Evolutionary conservation across 352 stramenopile genomes (phyloP).

Genomic region (Pythium guiyangense): DNA sequence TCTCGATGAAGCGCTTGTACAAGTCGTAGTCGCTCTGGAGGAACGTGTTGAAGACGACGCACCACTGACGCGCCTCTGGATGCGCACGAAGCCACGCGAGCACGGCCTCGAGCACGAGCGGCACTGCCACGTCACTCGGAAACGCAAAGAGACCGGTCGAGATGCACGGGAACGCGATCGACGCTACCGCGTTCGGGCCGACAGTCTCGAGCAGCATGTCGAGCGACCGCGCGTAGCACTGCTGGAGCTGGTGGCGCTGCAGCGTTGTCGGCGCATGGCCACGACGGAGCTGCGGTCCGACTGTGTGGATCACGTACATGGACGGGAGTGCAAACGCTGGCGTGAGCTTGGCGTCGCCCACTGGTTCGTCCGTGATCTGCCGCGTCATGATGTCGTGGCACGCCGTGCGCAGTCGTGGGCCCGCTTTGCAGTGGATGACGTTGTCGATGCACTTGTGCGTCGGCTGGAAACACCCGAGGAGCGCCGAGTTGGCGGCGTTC

Average conservation of each 20-base stretch:
- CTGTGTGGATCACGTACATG: constrained; percentile 54
- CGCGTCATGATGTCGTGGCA: constrained; percentile 45
- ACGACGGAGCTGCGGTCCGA: constrained; percentile 46
- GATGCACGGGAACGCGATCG: constrained; percentile 61
- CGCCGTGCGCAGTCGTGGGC: constrained; percentile 44
- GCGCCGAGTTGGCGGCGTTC: constrained; percentile 57
- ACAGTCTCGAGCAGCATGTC: constrained; percentile 38
- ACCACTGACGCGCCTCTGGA: constrained; percentile 28
- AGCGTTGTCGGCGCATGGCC: constrained; percentile 16
- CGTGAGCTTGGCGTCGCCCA: constrained; percentile 52
- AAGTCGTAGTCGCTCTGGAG: constrained; percentile 45
- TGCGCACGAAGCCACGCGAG: constrained; percentile 43
- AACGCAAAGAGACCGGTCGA: constrained; percentile 69
- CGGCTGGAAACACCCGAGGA: constrained; percentile 71
- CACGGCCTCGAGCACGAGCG: constrained; percentile 40
- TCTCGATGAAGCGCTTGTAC: constrained; percentile 35
- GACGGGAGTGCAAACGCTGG: constrained; percentile 43
- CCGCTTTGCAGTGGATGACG: constrained; percentile 59
- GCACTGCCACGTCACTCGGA: constrained; percentile 42
- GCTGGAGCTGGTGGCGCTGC: constrained; percentile 29
- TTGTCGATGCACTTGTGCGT: constrained; percentile 74
- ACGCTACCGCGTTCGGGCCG: not conserved
- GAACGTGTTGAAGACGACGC: constrained; percentile 74
- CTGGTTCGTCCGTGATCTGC: constrained; percentile 32
- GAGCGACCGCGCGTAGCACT: constrained; percentile 48